Evolutionary conservation across 1,284 basidiomycete genomes (phyloP), one percentile per base, ranked within the genome.

Genomic region (Gymnopus androsaceus): DNA sequence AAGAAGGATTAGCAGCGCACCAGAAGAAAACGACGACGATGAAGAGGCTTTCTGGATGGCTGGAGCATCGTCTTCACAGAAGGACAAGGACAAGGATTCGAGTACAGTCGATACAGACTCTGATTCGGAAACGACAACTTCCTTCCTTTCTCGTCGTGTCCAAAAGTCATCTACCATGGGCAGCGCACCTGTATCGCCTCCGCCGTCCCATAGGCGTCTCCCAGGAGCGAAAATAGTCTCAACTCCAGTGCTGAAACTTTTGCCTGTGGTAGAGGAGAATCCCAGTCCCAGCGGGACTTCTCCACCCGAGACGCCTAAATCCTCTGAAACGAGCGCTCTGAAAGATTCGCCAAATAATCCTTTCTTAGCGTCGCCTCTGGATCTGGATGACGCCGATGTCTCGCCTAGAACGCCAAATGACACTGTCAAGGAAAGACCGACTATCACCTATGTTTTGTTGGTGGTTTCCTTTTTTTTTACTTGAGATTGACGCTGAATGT

Each of bases 401-500:
- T 58, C 58, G 2, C 48, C 58, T 2, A 54, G n/a, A 30, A 7
- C 25, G 51, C 58, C 34, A 54, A 56, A 40, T 55, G 61, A 15
- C 61, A 65, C 33, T 63, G 27, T 31, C 17, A 21, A 68, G n/a
- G 81, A 84, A 64, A 74, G 73, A 58, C 80, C 80, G 0, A 81
- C 74, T 8, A 64, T 84, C 21, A 75, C 77, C 41, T 83, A 80
- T 63, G 81, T 85, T 55, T 84, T 83, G 83, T 85, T 66, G 55
- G 82, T n/a, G 42, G 50, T 56, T 41, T 14, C 1, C 1, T 49
- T 21, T 28, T 34, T 30, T 23, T 37, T 25, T 37, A 3, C n/a
- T 23, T 36, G 45, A 44, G 8, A 45, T 46, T 48, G 27, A n/a
- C n/a, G n/a, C 41, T 51, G n/a, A 11, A 51, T 59, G 45, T 21